phyloP scores from a whole-genome alignment of 148 eudicot species.

The Vaccinium macrocarpon region DNA sequence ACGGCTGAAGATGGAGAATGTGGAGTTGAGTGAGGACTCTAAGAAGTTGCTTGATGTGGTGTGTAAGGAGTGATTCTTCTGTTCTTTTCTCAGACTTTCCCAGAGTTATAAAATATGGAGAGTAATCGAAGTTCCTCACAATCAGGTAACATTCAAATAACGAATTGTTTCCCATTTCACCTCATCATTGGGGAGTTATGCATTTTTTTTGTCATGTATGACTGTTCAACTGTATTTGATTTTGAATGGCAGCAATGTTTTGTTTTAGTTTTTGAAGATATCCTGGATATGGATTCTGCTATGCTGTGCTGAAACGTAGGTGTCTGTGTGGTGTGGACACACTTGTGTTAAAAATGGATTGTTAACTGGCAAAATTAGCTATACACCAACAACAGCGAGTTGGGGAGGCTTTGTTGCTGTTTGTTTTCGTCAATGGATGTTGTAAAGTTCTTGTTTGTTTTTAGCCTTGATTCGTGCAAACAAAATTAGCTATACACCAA shows the following conservation, averaged over 20 bases:
- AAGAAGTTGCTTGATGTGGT: conserved; percentile 61
- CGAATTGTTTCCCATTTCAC: neutral
- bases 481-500: too few species aligned
- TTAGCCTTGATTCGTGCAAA: neutral
- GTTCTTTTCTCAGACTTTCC: neutral
- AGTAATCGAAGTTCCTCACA: neutral
- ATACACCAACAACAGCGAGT: neutral
- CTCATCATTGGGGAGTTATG: neutral
- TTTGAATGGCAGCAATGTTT: neutral
- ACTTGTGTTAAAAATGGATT: neutral
- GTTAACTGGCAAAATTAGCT: neutral
- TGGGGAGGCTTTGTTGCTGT: neutral
- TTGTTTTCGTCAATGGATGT: neutral
- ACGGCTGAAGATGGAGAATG: conserved; percentile 85
- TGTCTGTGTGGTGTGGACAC: neutral
- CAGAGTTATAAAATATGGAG: neutral
- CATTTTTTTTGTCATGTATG: neutral
- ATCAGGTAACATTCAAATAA: conserved; percentile 11
- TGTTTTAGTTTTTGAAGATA: neutral
- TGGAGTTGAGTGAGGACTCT: conserved; percentile 69
- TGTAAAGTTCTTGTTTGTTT: neutral
- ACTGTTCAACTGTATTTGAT: neutral
- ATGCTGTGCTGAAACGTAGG: neutral
- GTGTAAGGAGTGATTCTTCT: conserved; percentile 36
- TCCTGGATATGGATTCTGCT: neutral